phyloP scores from a whole-genome alignment of 208 protist species.

The Blechomonas ayalai region DNA sequence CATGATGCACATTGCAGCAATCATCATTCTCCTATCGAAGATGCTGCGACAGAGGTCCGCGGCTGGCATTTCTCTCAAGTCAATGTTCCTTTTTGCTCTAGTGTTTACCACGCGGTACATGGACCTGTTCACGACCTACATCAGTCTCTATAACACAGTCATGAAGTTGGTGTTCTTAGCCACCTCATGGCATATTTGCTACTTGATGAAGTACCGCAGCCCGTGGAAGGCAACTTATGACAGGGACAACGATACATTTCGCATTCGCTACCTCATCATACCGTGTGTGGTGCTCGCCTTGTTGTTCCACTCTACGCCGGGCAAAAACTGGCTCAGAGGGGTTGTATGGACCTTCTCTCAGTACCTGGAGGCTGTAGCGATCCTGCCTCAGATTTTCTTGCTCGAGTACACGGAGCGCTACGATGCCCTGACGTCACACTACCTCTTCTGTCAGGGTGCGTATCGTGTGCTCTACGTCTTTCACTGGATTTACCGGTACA shows the following conservation, averaged over 20 bases:
- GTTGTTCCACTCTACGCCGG: constrained; percentile 42
- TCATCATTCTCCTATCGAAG: constrained; percentile 91
- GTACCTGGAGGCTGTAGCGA: constrained; percentile 94
- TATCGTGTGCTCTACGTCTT: constrained; percentile 95
- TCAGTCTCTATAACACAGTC: constrained; percentile 88
- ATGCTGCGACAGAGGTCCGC: constrained; percentile 83
- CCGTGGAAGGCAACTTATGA: constrained; percentile 92
- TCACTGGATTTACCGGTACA: constrained; percentile 93
- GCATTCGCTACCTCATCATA: constrained; percentile 85
- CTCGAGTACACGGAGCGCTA: constrained; percentile 92
- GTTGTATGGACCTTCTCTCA: constrained; percentile 94
- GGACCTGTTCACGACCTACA: constrained; percentile 80
- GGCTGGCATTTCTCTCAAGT: constrained; percentile 92
- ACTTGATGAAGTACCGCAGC: constrained; percentile 84
- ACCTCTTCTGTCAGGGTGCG: constrained; percentile 90
- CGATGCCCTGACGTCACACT: constrained; percentile 93
- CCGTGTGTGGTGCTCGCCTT: constrained; percentile 65
- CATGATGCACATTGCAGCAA: constrained; percentile 88
- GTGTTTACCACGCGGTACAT: constrained; percentile 94
- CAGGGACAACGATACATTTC: constrained; percentile 84
- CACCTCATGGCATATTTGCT: constrained; percentile 85
- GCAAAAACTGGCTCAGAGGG: constrained; percentile 46
- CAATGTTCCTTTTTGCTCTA: constrained; percentile 89
- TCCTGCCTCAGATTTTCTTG: constrained; percentile 95
- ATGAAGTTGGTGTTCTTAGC: constrained; percentile 95